A percentile compares a stretch with the other conserved stretches of the same genome.
Evolutionary conservation across 768 basidiomycete genomes (phyloP).

Genomic region (Atractiella rhizophila): DNA sequence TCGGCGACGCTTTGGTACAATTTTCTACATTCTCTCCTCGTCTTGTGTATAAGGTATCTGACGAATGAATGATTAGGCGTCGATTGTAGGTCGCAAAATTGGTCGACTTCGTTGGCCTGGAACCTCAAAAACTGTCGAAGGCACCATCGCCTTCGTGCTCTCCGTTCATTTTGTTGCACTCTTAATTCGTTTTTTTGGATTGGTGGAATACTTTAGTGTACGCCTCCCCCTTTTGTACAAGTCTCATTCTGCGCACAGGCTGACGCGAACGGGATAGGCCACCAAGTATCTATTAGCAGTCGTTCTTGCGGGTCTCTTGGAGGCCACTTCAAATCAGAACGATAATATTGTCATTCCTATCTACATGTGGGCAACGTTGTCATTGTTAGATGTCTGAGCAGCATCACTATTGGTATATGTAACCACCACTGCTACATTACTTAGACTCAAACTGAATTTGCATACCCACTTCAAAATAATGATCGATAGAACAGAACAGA

Average conservation of each 20-base stretch:
- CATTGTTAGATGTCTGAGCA: constrained; percentile 31
- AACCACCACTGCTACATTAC: too few relatives aligned
- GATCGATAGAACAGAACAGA: too few relatives aligned
- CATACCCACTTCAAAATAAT: too few relatives aligned
- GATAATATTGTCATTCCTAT: constrained; percentile 92
- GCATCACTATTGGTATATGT: not conserved
- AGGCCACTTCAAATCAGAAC: constrained; percentile 83
- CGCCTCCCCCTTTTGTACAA: constrained; percentile 15
- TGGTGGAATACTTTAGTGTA: constrained; percentile 54
- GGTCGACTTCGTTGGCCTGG: constrained; percentile 66
- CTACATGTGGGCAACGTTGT: constrained; percentile 76
- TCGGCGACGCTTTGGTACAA: constrained; percentile 77
- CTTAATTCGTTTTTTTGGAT: constrained; percentile 41
- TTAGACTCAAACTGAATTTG: too few relatives aligned
- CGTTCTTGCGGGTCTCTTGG: constrained; percentile 43
- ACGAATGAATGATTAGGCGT: constrained; percentile 35
- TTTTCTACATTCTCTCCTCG: not conserved
- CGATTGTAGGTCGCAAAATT: constrained; percentile 63
- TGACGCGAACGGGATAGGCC: constrained; percentile 27
- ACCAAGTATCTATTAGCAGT: constrained; percentile 39
- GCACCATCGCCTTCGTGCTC: constrained; percentile 51
- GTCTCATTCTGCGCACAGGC: not conserved
- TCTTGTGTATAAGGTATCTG: not conserved
- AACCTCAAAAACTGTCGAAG: constrained; percentile 72
- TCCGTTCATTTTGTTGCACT: constrained; percentile 47